Evolutionary conservation across 2,329 filamentous ascomycete genomes (phyloP).

Genomic region (Lachnum nothofagi): DNA sequence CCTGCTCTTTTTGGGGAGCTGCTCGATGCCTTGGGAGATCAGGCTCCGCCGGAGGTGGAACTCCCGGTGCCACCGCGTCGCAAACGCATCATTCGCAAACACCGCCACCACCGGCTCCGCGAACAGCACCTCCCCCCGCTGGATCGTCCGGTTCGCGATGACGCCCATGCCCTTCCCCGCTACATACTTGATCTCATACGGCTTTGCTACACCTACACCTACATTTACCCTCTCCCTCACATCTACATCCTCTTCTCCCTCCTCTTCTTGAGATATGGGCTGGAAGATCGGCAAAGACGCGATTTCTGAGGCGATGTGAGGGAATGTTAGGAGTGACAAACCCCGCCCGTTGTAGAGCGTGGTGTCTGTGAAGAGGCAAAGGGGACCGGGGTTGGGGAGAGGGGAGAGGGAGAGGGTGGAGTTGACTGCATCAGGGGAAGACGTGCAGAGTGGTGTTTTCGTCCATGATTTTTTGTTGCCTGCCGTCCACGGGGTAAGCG

Average conservation of each 20-base stretch:
- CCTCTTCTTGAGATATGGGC: too few relatives aligned
- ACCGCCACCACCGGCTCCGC: constrained; percentile 17
- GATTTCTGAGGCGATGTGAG: constrained; percentile 13
- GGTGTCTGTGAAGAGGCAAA: constrained; percentile 13
- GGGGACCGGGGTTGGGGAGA: not conserved
- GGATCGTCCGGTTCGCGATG: constrained; percentile 19
- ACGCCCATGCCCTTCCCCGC: constrained; percentile 18
- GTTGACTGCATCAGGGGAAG: not conserved
- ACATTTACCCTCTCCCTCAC: too few relatives aligned
- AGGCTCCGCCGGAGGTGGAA: not conserved
- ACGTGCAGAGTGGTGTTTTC: constrained; percentile 2
- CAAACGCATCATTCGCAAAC: constrained; percentile 17
- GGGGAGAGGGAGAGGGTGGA: not conserved
- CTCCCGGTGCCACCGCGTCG: not conserved
- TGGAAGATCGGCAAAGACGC: constrained; percentile 9
- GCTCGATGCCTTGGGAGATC: too few relatives aligned
- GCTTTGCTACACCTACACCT: too few relatives aligned
- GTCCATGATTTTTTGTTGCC: constrained; percentile 2
- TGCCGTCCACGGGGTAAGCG: not conserved
- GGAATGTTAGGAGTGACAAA: constrained; percentile 18
- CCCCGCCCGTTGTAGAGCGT: constrained; percentile 12
- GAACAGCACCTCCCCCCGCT: constrained; percentile 14
- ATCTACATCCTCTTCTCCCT: too few relatives aligned
- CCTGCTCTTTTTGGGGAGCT: constrained; percentile 12
- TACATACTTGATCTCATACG: constrained; percentile 11